Evolutionary conservation across 2,329 filamentous ascomycete species (phyloP).

Genomic region (Scedosporium boydii): DNA sequence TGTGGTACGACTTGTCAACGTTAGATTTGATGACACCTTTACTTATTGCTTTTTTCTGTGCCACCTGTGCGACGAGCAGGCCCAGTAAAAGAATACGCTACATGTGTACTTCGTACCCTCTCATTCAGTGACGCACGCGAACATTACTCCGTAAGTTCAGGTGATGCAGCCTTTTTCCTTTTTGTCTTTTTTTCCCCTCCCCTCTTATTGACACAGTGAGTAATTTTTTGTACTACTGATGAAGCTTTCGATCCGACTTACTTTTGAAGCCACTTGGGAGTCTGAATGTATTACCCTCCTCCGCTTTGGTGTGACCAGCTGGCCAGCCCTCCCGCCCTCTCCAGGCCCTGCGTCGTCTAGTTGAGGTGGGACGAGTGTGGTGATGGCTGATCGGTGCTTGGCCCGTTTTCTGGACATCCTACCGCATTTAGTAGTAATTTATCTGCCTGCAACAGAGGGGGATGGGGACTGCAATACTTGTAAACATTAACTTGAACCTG

Average conservation of each 20-base stretch:
- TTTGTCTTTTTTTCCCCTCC: too few species aligned
- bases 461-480: too few species aligned
- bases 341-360: neutral
- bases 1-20: neutral
- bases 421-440: neutral
- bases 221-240: too few species aligned
- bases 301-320: neutral
- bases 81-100: too few species aligned
- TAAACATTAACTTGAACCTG: too few species aligned
- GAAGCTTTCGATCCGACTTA: too few species aligned
- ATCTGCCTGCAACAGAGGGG: too few species aligned
- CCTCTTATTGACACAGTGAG: too few species aligned
- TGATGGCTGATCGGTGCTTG: neutral
- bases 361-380: neutral
- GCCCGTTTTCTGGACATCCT: neutral
- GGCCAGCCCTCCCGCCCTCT: neutral
- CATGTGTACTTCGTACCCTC: neutral
- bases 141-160: too few species aligned
- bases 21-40: neutral
- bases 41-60: neutral
- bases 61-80: neutral
- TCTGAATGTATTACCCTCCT: neutral
- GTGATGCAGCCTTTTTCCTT: too few species aligned
- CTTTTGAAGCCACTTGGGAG: too few species aligned
- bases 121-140: too few species aligned